Evolutionary conservation across 257 asterid species (phyloP), one percentile per base, ranked within the genome.

Genomic region (Coffea canephora): DNA sequence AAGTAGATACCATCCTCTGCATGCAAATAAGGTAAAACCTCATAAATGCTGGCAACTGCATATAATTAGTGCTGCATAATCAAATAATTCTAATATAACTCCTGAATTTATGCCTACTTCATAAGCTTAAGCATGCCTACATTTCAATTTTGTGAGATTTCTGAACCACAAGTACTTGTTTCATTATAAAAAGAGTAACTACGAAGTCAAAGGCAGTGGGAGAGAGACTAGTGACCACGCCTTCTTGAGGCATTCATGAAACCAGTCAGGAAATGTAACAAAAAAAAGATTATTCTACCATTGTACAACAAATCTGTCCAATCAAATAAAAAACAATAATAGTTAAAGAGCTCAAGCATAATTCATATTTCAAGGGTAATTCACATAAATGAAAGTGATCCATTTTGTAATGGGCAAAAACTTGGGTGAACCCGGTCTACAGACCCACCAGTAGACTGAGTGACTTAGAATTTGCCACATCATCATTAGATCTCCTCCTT

Each of bases 1-100:
- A 95, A 87, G 91, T 95, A 93, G 80, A 93, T 91, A 71, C 96
- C 96, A 65, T 90, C 94, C 83, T 91, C 98, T 96, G 95, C 84
- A 85, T 67, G 70, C 41, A 83, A 71, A 79, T 68, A 70, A 77
- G 43, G 54, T 81, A 27, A 72, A 77, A 70, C 5, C 45, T 52
- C 75, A 68, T 52, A 54, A 80, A 49, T 57, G 74, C 55, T 19
- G 65, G 64, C 19, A 57, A 79, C 79, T 73, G 57, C 18, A 72
- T 41, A 69, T 59, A 65, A 82, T 68, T 25, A 78, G 36, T n/a
- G 69, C 67, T 69, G 55, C 46, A 31, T 45, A 73, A 31, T 55
- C 62, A 52, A 65, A 27, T 6, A 54, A 70, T 71, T 52, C 54
- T 73, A 46, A 55, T 19, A 49, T 10, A 27, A 25, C 18, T 21